These are phyloP conservation scores for Fusarium succisae DNA, from an alignment of 2,329 filamentous ascomycete genomes.

Conservation along the genomic window DNA sequence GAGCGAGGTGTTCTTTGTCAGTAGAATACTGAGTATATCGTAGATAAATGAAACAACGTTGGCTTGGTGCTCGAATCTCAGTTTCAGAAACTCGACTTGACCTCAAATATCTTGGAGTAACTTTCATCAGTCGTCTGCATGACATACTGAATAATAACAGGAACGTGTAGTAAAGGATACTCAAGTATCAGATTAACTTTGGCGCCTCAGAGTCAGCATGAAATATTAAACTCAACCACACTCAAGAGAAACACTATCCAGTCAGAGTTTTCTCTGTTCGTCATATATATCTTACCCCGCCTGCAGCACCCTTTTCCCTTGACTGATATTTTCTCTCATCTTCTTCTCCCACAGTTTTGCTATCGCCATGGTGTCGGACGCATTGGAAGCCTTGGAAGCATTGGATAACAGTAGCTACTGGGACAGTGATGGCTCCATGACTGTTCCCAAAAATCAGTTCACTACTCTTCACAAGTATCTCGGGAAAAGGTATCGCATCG, in stretches of 20 bases:
- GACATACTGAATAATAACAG: accelerated
- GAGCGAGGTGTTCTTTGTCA: background rate
- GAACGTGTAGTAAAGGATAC: too few species aligned
- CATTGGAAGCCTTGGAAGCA: background rate
- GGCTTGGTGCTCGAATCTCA: background rate
- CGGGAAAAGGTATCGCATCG: background rate
- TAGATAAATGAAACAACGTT: background rate
- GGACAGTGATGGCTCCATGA: background rate
- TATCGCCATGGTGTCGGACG: background rate
- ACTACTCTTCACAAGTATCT: background rate
- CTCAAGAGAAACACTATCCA: background rate
- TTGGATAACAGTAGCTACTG: background rate
- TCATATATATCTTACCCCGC: background rate
- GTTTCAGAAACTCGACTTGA: background rate
- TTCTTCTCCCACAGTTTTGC: background rate
- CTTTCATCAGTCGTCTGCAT: background rate
- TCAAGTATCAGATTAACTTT: accelerated
- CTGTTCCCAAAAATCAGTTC: accelerated
- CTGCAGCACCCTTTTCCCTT: background rate
- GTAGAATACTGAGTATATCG: background rate
- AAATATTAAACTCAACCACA: background rate
- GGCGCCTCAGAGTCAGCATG: background rate
- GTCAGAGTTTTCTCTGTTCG: background rate
- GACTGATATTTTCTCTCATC: background rate
- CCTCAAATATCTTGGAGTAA: background rate